Base-by-base conservation (phyloP, 164 flowering plant species). In the Vitis rupestris region DNA sequence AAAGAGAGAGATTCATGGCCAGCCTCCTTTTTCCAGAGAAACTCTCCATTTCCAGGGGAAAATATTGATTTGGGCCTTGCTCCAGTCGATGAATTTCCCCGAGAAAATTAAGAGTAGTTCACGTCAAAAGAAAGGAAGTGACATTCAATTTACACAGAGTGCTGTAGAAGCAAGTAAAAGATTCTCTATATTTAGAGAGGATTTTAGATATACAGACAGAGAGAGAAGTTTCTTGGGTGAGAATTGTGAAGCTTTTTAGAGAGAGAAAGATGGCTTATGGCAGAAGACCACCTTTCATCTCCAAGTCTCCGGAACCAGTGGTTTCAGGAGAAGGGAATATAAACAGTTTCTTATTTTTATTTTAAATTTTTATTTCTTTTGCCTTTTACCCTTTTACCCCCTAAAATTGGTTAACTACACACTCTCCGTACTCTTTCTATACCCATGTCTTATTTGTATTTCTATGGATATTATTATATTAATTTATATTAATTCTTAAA, bases 1-100 rank as follows among this genome's bases (percentile, higher is more conserved):
- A 79, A 27, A 82, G 74, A 47, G 78, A 75, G 3, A 80, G 76
- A 17, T 37, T 71, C 66, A 81, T 71, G 5, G 73, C 56, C 14
- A 66, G 71, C 16, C 60, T 76, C 69, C 47, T 71, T 70, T 75
- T 79, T 23, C 63, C 59, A 1, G 70, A 64, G 51, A 64, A 55
- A 19, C 30, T 68, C 58, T 65, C 55, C 75, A 68, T 71, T 60
- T 68, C 14, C 57, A 2, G 50, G 47, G 12, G 37, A 7, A 56
- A 66, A 16, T 65, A 54, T 12, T n/a, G 52, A 51, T 47, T 13
- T 14, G 13, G 5, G 7, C 8, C 44, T 19, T 11, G 31, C 31
- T 19, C 17, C 47, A 5, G 50, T 3, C 9, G 16, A 8, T 47
- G 16, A 10, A 57, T 31, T 1, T 62, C 15, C 23, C 17, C 8